phyloP scores from a whole-genome alignment of 305 asterid genomes.

The Fraxinus velutina region DNA sequence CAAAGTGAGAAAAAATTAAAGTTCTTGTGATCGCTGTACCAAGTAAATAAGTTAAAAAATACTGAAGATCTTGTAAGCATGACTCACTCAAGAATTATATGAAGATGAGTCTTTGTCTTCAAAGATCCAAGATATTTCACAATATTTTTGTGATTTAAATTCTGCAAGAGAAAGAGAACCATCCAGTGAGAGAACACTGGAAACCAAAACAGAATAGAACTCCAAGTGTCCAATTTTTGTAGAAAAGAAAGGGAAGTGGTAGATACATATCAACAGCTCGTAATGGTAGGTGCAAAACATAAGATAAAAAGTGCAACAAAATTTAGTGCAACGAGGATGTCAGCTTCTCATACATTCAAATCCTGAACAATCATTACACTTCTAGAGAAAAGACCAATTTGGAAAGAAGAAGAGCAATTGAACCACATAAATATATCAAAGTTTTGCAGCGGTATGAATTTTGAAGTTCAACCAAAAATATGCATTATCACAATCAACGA shows the following conservation, averaged over 20 bases:
- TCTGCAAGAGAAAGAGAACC: conserved; percentile 42
- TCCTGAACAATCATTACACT: conserved; percentile 11
- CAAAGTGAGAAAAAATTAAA: neutral
- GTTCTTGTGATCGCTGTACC: neutral
- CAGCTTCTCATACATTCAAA: neutral
- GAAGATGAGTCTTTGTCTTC: conserved; percentile 93
- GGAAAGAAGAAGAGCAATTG: conserved; percentile 16
- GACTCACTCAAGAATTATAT: conserved; percentile 72
- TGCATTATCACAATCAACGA: neutral
- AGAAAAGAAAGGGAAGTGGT: neutral
- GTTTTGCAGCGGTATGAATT: neutral
- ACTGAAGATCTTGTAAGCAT: conserved; percentile 12
- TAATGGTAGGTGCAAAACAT: neutral
- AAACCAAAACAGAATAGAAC: neutral
- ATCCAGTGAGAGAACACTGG: neutral
- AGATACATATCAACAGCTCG: neutral
- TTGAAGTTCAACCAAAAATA: neutral
- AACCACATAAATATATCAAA: neutral
- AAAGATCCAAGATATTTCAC: conserved; percentile 92
- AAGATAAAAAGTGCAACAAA: neutral
- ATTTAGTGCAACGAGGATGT: neutral
- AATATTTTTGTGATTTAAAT: conserved; percentile 90
- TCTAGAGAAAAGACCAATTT: neutral
- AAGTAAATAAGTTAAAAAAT: neutral
- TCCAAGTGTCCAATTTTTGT: neutral